A percentile compares a stretch with the other conserved stretches of the same genome.
These are phyloP conservation scores for Leccinum pellstonianum DNA, from an alignment of 768 basidiomycete species.

Conservation along the genomic window DNA sequence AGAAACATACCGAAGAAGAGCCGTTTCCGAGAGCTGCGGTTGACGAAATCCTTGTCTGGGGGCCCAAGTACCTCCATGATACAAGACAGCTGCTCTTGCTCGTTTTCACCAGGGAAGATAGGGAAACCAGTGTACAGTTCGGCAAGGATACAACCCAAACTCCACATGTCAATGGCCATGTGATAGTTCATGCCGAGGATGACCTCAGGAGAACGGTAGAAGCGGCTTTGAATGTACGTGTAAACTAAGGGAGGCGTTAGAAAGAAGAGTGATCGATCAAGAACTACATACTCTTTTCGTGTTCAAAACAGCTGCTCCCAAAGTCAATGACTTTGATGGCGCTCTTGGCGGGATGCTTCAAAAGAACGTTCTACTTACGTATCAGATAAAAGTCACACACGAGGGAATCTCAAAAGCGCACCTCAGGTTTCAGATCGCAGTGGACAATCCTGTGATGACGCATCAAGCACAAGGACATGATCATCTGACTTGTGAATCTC, in stretches of 20 bases:
- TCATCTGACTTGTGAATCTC: conserved; percentile 95
- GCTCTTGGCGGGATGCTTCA: conserved; percentile 94
- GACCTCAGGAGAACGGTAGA: conserved; percentile 99
- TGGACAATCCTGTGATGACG: conserved; percentile 97
- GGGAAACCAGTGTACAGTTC: conserved; percentile 97
- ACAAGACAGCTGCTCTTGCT: conserved; percentile 96
- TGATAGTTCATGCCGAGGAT: conserved; percentile 99
- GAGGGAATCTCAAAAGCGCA: conserved; percentile 34
- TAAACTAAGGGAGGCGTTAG: conserved; percentile 62
- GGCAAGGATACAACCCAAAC: conserved; percentile 95
- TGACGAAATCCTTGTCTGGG: conserved; percentile 93
- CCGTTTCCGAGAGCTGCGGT: conserved; percentile 89
- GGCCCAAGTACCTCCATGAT: conserved; percentile 99
- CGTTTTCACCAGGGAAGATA: conserved; percentile 98
- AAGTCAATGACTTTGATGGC: conserved; percentile 99
- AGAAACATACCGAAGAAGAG: conserved; percentile 84
- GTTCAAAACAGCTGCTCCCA: conserved; percentile 96
- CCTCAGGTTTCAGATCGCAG: conserved; percentile 99
- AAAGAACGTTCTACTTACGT: conserved; percentile 77
- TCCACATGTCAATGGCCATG: conserved; percentile 99
- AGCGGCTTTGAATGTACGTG: conserved; percentile 98
- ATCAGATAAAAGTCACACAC: conserved; percentile 1
- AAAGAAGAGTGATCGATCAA: background rate
- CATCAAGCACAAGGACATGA: conserved; percentile 88
- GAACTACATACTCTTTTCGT: conserved; percentile 86